Base-by-base conservation (phyloP, 805 yeast species). In the Kazachstania bromeliacearum region DNA sequence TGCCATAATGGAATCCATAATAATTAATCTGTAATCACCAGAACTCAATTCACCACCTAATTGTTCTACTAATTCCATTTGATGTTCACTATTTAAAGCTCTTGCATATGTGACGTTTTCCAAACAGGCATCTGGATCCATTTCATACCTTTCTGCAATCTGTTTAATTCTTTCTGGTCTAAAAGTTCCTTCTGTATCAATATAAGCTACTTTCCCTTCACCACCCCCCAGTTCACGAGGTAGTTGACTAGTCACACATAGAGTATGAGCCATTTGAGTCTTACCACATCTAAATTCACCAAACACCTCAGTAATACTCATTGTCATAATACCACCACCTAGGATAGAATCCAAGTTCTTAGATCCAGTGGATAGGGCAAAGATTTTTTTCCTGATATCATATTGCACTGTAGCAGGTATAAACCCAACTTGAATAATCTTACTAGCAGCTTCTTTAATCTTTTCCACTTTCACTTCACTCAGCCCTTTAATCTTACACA, bases 271-370 rank as follows among this genome's bases (percentile, higher is more conserved):
- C 53, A 81, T 59, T 54, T 81, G 89, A n/a, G 88, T 79, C 50
- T 81, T 81, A 28, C 89, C 89, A 38, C 88, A 80, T 51, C 89
- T 64, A 46, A 77, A 81, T 48, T 81, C 89, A 1, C 89, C 89
- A 60, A 78, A 81, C 0, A 79, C 85, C 53, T 81, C 89, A 0
- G 87, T 79, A 36, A 80, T 75, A 22, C 83, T 73, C 66, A 83
- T 84, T 0, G 88, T 77, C 63, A 76, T 78, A 28, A 81, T 64
- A 0, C 89, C 88, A 7, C 87, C 89, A 9, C 87, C 87, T 9
- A 81, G 60, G 17, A 79, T 64, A 4, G 75, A 68, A 50, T 81
- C 85, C 34, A 81, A 64, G 37, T 77, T 77, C 50, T 74, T 78
- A 8, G 82, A 73, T 0, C 89, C 89, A 0, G 88, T 80, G 1